A percentile compares a stretch with the other conserved stretches of the same genome.
Conservation (phyloP, 2,329 filamentous ascomycete genomes). For the Neonectria sp. region DNA sequence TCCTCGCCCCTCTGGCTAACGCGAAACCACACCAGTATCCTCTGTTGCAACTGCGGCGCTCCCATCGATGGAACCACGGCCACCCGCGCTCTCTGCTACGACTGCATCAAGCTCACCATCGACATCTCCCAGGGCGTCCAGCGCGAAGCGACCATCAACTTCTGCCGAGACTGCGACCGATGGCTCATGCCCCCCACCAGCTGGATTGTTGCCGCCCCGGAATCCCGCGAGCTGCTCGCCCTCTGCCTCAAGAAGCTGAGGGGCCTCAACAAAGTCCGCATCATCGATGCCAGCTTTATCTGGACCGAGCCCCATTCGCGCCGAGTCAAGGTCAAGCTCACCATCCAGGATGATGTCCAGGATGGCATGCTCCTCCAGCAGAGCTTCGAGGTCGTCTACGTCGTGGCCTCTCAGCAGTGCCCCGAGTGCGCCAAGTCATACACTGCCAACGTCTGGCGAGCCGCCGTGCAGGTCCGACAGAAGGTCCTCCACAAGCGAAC, state of each 20-base stretch:
- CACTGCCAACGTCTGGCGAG: slow-evolving; percentile 96
- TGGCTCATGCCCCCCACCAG: slow-evolving; percentile 90
- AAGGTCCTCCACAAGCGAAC: slow-evolving; percentile 96
- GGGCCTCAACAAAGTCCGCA: slow-evolving; percentile 89
- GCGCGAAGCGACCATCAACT: slow-evolving; percentile 90
- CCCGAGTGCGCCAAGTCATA: slow-evolving; percentile 96
- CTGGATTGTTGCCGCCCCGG: slow-evolving; percentile 88
- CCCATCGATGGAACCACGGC: slow-evolving; percentile 93
- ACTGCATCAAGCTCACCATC: slow-evolving; percentile 94
- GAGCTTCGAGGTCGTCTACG: slow-evolving; percentile 93
- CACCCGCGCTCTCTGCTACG: slow-evolving; percentile 91
- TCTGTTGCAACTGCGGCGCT: slow-evolving; percentile 98
- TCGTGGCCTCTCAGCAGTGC: slow-evolving; percentile 93
- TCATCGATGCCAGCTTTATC: slow-evolving; percentile 96
- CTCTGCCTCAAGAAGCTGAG: slow-evolving; percentile 91
- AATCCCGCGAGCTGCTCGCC: slow-evolving; percentile 93
- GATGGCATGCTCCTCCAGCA: slow-evolving; percentile 85
- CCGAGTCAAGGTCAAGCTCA: slow-evolving; percentile 94
- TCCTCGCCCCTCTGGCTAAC: slow-evolving; percentile 24
- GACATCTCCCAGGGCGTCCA: slow-evolving; percentile 95
- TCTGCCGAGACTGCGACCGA: slow-evolving; percentile 94
- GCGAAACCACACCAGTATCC: slow-evolving; percentile 66
- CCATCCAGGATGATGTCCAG: slow-evolving; percentile 81
- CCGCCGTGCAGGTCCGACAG: slow-evolving; percentile 93
- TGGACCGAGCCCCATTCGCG: slow-evolving; percentile 99